Evolutionary conservation across 2,329 filamentous ascomycete species (phyloP), one percentile per base, ranked within the genome.

Genomic region (Neocucurbitaria cava): DNA sequence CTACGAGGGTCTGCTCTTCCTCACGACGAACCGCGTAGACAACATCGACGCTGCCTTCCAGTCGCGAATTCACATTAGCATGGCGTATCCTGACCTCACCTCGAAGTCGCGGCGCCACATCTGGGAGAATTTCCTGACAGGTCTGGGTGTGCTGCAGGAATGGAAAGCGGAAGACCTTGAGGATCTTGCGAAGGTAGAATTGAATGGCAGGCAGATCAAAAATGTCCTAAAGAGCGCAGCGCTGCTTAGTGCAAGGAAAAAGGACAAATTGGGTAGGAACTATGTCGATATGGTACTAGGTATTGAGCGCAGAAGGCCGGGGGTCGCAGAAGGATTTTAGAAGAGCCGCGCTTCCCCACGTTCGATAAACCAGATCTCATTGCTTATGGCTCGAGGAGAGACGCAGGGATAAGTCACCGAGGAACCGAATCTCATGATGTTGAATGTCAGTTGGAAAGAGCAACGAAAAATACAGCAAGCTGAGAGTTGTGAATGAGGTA

Each of bases 131-230:
- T 70, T 70, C 50, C 38, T 69, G 9, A 52, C 52, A 30, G 46
- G 46, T 15, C 48, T 56, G n/a, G 53, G 52, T 21, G 51, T 52
- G 9, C 26, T 44, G 24, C 39, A 64, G 36, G 56, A 49, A 3
- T 69, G 31, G 31, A 35, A n/a, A 15, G 52, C 53, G 17, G 20
- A 51, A 17, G 78, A 79, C 54, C 50, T 79, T 21, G 63, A 70
- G n/a, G 64, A 73, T 42, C 67, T 83, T 21, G 70, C 77, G 0
- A 57, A 61, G 17, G 65, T 80, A 26, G 66, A 77, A 5, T 69
- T 82, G 41, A 83, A 83, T 42, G 80, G 81, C 3, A 71, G 80
- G 28, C 78, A 83, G 71, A 83, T 83, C 56, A 82, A 82, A 71
- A 83, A 81, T 50, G 62, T 70, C 20, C 50, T 71, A 2, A 72